These are phyloP conservation scores for Aquilaria yunnanensis DNA, from an alignment of 345 rosid species.

Conservation along the genomic window DNA sequence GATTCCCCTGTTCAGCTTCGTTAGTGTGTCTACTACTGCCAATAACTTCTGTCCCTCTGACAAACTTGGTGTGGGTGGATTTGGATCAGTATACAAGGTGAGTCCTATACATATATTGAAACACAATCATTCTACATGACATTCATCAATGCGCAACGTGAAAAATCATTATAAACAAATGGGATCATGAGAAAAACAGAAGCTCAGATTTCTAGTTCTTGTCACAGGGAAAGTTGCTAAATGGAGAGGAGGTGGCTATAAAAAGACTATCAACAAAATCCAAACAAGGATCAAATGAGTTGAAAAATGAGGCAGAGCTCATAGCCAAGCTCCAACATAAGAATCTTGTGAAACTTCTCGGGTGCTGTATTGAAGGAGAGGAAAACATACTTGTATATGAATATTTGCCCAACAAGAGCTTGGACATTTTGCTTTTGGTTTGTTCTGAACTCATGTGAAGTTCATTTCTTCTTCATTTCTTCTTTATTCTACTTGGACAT, in stretches of 20 bases:
- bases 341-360: conserved; percentile 2
- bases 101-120: too few relatives aligned
- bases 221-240: not conserved
- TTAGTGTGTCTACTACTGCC: conserved; percentile 4
- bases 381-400: conserved; percentile 1
- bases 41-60: conserved; percentile 4
- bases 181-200: too few relatives aligned
- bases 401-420: conserved; percentile 4
- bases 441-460: not conserved
- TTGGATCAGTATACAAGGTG: conserved; percentile 13
- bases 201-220: too few relatives aligned
- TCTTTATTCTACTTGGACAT: not conserved
- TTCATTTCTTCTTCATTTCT: too few relatives aligned
- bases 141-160: not conserved
- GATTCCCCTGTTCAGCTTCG: conserved; percentile 11
- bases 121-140: not conserved
- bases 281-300: not conserved
- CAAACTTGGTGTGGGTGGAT: conserved; percentile 14
- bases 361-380: conserved; percentile 1
- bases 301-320: not conserved
- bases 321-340: conserved; percentile 2
- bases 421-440: conserved; percentile 1
- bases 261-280: not conserved
- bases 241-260: conserved; percentile 1
- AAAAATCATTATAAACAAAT: not conserved